A percentile compares a stretch with the other conserved stretches of the same genome.
These are phyloP conservation scores for Rhododendron williamsianum DNA, from an alignment of 148 eudicot genomes.

Conservation along the genomic window DNA sequence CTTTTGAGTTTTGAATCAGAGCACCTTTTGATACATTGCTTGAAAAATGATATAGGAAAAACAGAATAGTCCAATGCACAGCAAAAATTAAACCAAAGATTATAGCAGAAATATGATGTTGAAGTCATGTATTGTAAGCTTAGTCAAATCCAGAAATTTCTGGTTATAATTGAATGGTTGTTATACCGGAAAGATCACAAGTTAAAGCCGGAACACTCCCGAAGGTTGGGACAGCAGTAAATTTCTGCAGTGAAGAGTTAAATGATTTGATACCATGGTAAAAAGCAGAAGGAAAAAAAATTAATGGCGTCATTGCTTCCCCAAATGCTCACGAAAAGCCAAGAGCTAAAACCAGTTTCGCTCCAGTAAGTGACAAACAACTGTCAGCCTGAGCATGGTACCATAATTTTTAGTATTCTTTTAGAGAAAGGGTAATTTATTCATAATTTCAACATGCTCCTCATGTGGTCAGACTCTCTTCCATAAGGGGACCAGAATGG, in stretches of 20 bases:
- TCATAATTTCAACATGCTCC: not conserved
- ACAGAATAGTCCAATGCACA: not conserved
- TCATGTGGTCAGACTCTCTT: not conserved
- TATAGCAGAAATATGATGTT: not conserved
- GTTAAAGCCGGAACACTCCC: not conserved
- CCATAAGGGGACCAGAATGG: not conserved
- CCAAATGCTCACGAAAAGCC: not conserved
- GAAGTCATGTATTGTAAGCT: not conserved
- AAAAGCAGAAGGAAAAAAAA: not conserved
- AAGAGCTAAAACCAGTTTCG: not conserved
- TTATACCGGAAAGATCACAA: not conserved
- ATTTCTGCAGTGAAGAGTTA: not conserved
- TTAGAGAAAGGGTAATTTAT: not conserved
- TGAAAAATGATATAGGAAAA: not conserved
- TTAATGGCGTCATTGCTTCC: not conserved
- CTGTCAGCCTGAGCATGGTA: not conserved
- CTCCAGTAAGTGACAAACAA: not conserved
- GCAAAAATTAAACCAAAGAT: not conserved
- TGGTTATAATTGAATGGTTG: not conserved
- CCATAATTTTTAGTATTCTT: not conserved
- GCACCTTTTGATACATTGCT: not conserved
- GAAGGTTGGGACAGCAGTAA: not conserved
- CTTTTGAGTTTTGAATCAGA: not conserved
- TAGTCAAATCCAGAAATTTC: conserved; percentile 4
- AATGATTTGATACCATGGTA: not conserved